Base-by-base conservation (phyloP, 495 filamentous ascomycete genomes). In the Daldinia concentrica region DNA sequence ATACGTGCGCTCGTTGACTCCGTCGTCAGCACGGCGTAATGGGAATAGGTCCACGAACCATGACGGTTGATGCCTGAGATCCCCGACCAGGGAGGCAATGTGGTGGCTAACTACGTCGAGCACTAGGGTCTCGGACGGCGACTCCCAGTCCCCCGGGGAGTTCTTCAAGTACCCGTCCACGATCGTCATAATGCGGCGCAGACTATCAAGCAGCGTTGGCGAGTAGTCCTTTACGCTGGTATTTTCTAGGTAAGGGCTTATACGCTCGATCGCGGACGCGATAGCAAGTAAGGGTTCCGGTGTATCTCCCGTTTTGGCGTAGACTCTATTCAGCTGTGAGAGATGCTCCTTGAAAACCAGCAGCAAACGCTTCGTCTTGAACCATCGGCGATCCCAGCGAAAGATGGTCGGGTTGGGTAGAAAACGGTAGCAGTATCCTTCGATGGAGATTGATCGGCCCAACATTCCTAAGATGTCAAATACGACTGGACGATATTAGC, bases 391-490 rank as follows among this genome's bases (percentile, higher is more conserved):
- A 60, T 85, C 80, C 83, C 82, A 86, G 43, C 72, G 74, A 59
- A 81, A 81, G 1, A 78, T 72, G 0, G 83, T 86, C 1, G 84
- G 84, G 66, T 86, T 86, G 2, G 83, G 84, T 2, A 86, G 74
- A 75, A 82, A 81, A 9, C 82, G 79, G 60, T 81, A 85, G 55
- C 69, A 79, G 43, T 75, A 82, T 14, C 78, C 76, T 1, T 71
- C 67, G 26, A 84, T 79, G 19, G 83, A 81, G 8, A 84, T 69
- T 2, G 77, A 78, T n/a, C 81, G 80, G 56, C 81, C 80, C 5
- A 86, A 74, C 84, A 86, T 86, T 14, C 83, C 84, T 32, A 86
- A 70, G 9, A 86, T 71, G 64, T 86, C 84, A 39, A 86, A 86
- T 3, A 83, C 77, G 1, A 86, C 83, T 86, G 69, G 4, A 41